These are phyloP conservation scores for Luzula sylvatica DNA, from an alignment of 176 grass and related monocot species.

Conservation along the genomic window DNA sequence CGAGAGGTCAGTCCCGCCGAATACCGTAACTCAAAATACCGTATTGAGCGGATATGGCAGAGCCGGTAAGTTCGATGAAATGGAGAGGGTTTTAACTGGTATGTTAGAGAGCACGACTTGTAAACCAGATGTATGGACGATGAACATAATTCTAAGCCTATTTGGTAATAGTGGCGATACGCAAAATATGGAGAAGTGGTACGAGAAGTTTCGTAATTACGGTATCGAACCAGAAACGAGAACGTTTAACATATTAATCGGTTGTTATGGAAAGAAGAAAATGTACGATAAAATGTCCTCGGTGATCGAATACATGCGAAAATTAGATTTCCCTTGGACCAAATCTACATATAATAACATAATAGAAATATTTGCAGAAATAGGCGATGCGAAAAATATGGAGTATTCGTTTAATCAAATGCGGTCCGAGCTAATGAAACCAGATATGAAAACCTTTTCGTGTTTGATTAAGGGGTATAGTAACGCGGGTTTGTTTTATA, in stretches of 20 bases:
- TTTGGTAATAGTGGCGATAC: slow-evolving; percentile 69
- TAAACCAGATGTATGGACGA: slow-evolving; percentile 89
- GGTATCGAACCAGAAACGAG: slow-evolving; percentile 78
- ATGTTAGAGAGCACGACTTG: slow-evolving; percentile 58
- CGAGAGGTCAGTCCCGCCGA: slow-evolving; percentile 42
- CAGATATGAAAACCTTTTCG: slow-evolving; percentile 83
- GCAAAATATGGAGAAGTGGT: slow-evolving; percentile 86
- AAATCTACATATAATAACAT: slow-evolving; percentile 89
- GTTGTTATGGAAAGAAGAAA: slow-evolving; percentile 74
- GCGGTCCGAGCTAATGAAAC: slow-evolving; percentile 72
- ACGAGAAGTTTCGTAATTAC: slow-evolving; percentile 75
- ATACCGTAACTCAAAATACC: slow-evolving; percentile 84
- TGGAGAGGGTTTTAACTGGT: slow-evolving; percentile 58
- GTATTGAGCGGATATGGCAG: slow-evolving; percentile 77
- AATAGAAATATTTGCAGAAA: slow-evolving; percentile 75
- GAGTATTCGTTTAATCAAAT: slow-evolving; percentile 90
- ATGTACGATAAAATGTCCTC: slow-evolving; percentile 91
- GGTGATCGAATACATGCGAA: slow-evolving; percentile 98
- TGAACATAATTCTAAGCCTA: slow-evolving; percentile 86
- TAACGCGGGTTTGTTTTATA: slow-evolving; percentile 73
- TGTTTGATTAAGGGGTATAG: slow-evolving; percentile 81
- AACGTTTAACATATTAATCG: slow-evolving; percentile 92
- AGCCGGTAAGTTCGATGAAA: slow-evolving; percentile 60
- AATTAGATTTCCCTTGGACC: slow-evolving; percentile 72
- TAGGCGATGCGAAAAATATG: slow-evolving; percentile 73